Evolutionary conservation across 75 land plant genomes (phyloP).

Genomic region (Larix kaempferi): DNA sequence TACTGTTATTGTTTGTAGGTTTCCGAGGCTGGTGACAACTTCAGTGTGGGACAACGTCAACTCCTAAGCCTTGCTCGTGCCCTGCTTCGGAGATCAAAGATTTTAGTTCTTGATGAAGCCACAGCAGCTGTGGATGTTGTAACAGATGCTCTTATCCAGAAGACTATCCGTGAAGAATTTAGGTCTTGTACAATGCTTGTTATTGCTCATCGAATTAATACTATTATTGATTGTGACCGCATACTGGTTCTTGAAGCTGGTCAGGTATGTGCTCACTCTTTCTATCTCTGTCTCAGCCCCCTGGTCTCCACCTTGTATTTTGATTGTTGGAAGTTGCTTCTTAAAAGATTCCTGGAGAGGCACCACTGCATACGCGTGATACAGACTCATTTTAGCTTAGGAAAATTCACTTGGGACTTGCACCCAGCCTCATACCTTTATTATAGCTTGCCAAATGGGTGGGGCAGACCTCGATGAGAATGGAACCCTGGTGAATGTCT

Average conservation of each 20-base stretch:
- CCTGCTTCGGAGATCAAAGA: conserved; percentile 84
- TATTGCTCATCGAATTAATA: conserved; percentile 95
- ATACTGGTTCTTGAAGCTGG: conserved; percentile 90
- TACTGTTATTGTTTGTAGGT: conserved; percentile 36
- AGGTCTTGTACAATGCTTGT: conserved; percentile 97
- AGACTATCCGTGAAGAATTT: conserved; percentile 97
- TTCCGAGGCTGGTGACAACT: conserved; percentile 92
- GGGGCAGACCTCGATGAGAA: too few species aligned
- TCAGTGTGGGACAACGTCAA: conserved; percentile 98
- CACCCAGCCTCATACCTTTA: too few species aligned
- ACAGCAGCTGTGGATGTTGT: conserved; percentile 99
- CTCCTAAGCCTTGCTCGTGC: conserved; percentile 95
- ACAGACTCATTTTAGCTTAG: too few species aligned
- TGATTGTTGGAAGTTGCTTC: background rate
- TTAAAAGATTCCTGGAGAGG: background rate
- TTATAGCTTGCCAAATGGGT: too few species aligned
- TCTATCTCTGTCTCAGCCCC: background rate
- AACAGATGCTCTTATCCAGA: conserved; percentile 95
- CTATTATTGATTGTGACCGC: conserved; percentile 92
- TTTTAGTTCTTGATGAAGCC: conserved; percentile 99
- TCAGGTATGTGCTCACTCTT: conserved; percentile 32
- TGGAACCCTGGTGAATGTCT: too few species aligned
- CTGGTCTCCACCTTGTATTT: too few species aligned
- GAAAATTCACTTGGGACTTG: too few species aligned
- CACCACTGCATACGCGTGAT: too few species aligned